phyloP scores from a whole-genome alignment of 1,284 basidiomycete genomes.

The Leucoagaricus sp. region DNA sequence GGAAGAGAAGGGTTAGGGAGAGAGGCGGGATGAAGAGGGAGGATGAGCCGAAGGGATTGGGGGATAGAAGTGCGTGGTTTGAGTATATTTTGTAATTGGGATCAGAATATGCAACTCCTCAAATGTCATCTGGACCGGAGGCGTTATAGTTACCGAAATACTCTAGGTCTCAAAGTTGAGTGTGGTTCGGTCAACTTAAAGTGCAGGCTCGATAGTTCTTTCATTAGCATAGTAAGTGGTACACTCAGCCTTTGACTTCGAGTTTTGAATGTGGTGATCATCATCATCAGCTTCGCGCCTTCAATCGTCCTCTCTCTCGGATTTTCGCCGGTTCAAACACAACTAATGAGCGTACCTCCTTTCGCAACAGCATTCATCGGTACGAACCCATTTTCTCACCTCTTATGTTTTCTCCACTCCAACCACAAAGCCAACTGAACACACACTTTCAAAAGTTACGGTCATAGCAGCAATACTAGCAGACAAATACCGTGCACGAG shows the following conservation, averaged over 20 bases:
- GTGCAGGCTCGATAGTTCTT: background rate
- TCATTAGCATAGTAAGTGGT: background rate
- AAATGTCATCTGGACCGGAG: no score
- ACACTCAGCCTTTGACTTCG: background rate
- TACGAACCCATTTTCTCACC: no score
- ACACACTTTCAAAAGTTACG: background rate
- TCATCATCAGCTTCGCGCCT: constrained; percentile 39
- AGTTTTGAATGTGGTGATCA: constrained; percentile 22
- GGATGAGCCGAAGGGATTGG: constrained; percentile 20
- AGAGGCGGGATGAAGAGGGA: background rate
- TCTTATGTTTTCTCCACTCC: no score
- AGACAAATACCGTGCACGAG: constrained; percentile 11
- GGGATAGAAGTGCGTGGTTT: constrained; percentile 22
- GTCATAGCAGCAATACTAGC: constrained; percentile 11
- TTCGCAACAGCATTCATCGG: constrained; percentile 36
- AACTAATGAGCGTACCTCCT: constrained; percentile 41
- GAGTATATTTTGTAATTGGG: constrained; percentile 20
- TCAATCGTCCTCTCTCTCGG: constrained; percentile 41
- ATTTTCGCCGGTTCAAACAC: constrained; percentile 33
- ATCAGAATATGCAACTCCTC: background rate
- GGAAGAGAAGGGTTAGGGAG: background rate
- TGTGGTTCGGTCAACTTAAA: no score
- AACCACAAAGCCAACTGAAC: background rate
- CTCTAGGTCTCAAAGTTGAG: background rate
- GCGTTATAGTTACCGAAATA: no score